These are phyloP conservation scores for Russula sp. DNA, from an alignment of 768 basidiomycete genomes.

Conservation along the genomic window DNA sequence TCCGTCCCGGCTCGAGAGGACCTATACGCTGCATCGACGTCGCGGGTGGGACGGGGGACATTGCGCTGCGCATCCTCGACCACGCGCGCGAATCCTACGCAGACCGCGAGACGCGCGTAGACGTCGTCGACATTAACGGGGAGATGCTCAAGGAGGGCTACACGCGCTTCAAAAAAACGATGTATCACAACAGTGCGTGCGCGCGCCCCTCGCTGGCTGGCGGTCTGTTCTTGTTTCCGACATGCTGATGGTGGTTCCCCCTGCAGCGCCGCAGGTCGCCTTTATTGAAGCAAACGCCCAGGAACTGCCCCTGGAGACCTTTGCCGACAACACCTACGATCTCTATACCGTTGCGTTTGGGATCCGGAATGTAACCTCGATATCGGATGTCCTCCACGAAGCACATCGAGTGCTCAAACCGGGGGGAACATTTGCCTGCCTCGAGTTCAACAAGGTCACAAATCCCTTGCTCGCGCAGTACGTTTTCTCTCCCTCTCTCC, in stretches of 20 bases:
- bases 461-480: constrained; percentile 84
- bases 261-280: constrained; percentile 78
- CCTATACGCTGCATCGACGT: constrained; percentile 85
- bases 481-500: constrained; percentile 31
- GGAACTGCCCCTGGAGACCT: constrained; percentile 52
- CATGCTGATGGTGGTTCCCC: constrained; percentile 8
- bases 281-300: constrained; percentile 96
- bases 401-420: constrained; percentile 94
- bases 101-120: constrained; percentile 83
- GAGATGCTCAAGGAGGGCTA: constrained; percentile 94
- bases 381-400: constrained; percentile 79
- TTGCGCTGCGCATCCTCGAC: constrained; percentile 90
- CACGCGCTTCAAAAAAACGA: constrained; percentile 88
- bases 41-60: constrained; percentile 96
- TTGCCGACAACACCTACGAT: constrained; percentile 81
- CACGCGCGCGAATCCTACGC: constrained; percentile 81
- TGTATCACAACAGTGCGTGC: constrained; percentile 91
- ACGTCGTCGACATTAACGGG: constrained; percentile 89
- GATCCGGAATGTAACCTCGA: constrained; percentile 93
- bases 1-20: constrained; percentile 72
- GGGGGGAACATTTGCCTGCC: constrained; percentile 89
- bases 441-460: constrained; percentile 91
- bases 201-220: neutral
- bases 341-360: constrained; percentile 98
- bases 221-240: neutral